Evolutionary conservation across 2,329 filamentous ascomycete species (phyloP).

Genomic region (Berkeleyomyces basicola): DNA sequence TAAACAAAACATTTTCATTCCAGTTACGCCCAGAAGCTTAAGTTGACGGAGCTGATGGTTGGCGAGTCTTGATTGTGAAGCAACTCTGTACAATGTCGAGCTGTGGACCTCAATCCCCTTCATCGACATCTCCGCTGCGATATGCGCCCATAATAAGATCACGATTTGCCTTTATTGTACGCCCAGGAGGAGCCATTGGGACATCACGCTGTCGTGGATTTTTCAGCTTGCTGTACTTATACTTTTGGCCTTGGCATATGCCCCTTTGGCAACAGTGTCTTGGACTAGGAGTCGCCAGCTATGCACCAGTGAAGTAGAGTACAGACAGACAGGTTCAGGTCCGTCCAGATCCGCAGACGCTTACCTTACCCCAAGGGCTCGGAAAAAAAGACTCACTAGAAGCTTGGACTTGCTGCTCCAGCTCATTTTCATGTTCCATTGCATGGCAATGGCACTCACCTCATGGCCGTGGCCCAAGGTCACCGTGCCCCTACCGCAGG

Average conservation of each 20-base stretch:
- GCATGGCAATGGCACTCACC: too few species aligned
- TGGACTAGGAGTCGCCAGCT: neutral
- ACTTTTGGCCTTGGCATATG: neutral
- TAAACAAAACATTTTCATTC: neutral
- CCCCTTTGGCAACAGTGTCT: neutral
- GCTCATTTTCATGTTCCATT: neutral
- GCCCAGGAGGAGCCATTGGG: neutral
- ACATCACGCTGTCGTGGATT: neutral
- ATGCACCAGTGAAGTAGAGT: neutral
- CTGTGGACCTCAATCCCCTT: too few species aligned
- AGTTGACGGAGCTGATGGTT: neutral
- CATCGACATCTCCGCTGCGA: neutral
- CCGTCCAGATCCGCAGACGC: neutral
- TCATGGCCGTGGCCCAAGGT: too few species aligned
- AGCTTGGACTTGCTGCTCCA: neutral
- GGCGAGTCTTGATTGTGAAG: neutral
- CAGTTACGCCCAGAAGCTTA: neutral
- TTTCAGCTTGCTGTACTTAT: neutral
- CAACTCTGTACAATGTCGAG: neutral
- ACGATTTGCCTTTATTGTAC: neutral
- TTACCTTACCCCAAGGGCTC: neutral
- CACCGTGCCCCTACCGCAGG: too few species aligned
- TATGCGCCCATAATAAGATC: neutral
- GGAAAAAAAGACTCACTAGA: neutral
- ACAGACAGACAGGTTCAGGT: neutral